Evolutionary conservation across 345 rosid genomes (phyloP).

Genomic region (Microthlaspi erraticum): DNA sequence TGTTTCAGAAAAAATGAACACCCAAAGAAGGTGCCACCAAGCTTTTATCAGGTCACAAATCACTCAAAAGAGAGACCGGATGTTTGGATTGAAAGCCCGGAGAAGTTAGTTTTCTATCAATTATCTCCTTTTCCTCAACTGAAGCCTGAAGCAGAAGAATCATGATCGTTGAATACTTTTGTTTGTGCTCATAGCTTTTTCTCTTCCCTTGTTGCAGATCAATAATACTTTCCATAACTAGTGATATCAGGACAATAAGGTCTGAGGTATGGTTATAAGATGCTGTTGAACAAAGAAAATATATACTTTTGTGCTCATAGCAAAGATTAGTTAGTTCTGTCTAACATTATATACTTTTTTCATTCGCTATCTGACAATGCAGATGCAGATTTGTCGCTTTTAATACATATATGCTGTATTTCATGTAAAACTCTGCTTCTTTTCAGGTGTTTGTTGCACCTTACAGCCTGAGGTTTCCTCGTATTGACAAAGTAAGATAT

Average conservation of each 20-base stretch:
- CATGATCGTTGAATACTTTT: conserved; percentile 9
- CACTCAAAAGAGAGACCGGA: conserved; percentile 95
- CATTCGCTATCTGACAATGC: conserved; percentile 14
- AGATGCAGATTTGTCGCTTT: conserved; percentile 1
- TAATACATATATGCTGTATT: conserved; percentile 17
- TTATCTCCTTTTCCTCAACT: conserved; percentile 11
- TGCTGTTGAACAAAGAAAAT: no score
- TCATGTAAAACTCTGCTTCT: conserved; percentile 18
- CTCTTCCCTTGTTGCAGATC: conserved; percentile 62
- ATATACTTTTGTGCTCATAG: no score
- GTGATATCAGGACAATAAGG: conserved; percentile 91
- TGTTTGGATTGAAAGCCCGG: conserved; percentile 98
- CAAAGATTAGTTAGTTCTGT: conserved; percentile 14
- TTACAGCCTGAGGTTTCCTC: conserved; percentile 94
- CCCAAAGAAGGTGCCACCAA: conserved; percentile 83
- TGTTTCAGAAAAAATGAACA: conserved; percentile 74
- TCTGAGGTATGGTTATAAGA: conserved; percentile 73
- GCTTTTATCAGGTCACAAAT: conserved; percentile 85
- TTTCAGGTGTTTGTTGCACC: conserved; percentile 94
- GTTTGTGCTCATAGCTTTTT: conserved; percentile 12
- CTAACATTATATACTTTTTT: not conserved
- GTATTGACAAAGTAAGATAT: conserved; percentile 91
- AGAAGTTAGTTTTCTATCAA: conserved; percentile 61
- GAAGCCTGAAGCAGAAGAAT: conserved; percentile 27
- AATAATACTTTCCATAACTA: conserved; percentile 80